Base-by-base conservation (phyloP, 108 stramenopile genomes). In the Thalassiosira profunda region DNA sequence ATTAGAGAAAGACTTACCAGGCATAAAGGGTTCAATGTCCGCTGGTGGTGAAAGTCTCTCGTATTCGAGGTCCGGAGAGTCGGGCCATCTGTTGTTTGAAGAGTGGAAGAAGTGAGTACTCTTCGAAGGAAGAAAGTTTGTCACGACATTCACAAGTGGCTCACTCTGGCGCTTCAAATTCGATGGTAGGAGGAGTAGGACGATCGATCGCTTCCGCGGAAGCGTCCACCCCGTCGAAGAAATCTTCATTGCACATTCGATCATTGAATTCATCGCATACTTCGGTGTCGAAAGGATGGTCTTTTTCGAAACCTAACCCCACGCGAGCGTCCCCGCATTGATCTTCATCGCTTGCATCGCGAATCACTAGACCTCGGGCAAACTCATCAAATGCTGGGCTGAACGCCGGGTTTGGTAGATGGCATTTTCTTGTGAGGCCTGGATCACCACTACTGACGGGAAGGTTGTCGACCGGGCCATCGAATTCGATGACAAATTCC, bases 341-440 rank as follows among this genome's bases (percentile, higher is more conserved):
- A 18, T 40, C 58, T 20, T 58, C 58, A 21, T 58, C 37, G 2
- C 20, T 23, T 29, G 58, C 17, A 58, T 58, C 58, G 3, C 1
- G 15, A 23, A 58, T 58, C 1, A 58, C 37, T 41, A 58, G 58
- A 3, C 3, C 1, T 9, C 14, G 12, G 9, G 58, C 58, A 40
- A 58, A 58, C 25, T 40, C 17, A 41, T 58, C 58, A 58, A 58
- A 58, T 5, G 58, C 26, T 40, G 14, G 12, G 42, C 58, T 58
- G 37, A 40, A 58, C n/a, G n/a, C n/a, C n/a, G n/a, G n/a, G n/a
- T n/a, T n/a, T n/a, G n/a, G n/a, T n/a, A n/a, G n/a, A n/a, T n/a
- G n/a, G n/a, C n/a, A n/a, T n/a, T n/a, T n/a, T n/a, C n/a, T n/a
- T n/a, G n/a, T n/a, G n/a, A n/a, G n/a, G n/a, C n/a, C n/a, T n/a